Base-by-base conservation (phyloP, 2,329 filamentous ascomycete species). In the Coniochaeta pulveracea region DNA sequence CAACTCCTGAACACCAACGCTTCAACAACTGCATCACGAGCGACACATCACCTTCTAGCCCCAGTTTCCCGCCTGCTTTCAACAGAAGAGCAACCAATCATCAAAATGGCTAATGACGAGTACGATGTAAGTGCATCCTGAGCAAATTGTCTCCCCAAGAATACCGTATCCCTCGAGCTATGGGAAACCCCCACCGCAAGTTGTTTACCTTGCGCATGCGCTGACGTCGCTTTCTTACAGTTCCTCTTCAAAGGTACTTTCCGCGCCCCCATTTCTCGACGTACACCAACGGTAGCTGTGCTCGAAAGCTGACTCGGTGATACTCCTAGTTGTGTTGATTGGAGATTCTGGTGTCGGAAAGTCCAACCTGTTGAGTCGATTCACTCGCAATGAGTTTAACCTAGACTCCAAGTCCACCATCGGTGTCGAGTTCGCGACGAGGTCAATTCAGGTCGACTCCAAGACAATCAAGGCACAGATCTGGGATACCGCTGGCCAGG, bases 401-500 rank as follows among this genome's bases (percentile, higher is more conserved):
- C 76, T 96, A 47, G 91, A 98, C 66, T 93, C 89, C 61, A 96
- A 98, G 77, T 96, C 91, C 43, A 98, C 91, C 50, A 98, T 98
- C 65, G 91, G 91, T 52, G 91, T 98, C 61, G 91, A 98, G 66
- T 98, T 98, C 60, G 91, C 93, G 51, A 98, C 91, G 49, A 80
- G 91, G 44, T 95, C 86, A 47, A 98, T 98, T 58, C 89, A 96
- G 65, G 91, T 98, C 54, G 91, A 98, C 64, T 83, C 84, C 56
- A 98, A 98, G 76, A 98, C 91, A 44, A 98, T 98, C 78, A 98
- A 98, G 74, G 91, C 91, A 50, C 91, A 98, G 70, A 98, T 98
- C 54, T 98, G 93, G 91, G 91, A 98, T 69, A 98, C 91, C 38
- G 91, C 91, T 47, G 91, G 91, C 47, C 91, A 98, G 69, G 91